Percentiles rank a stretch among this genome's conserved stretches.
These are phyloP conservation scores for Helichrysum umbraculigerum DNA, from an alignment of 129 eudicot species.

Conservation along the genomic window DNA sequence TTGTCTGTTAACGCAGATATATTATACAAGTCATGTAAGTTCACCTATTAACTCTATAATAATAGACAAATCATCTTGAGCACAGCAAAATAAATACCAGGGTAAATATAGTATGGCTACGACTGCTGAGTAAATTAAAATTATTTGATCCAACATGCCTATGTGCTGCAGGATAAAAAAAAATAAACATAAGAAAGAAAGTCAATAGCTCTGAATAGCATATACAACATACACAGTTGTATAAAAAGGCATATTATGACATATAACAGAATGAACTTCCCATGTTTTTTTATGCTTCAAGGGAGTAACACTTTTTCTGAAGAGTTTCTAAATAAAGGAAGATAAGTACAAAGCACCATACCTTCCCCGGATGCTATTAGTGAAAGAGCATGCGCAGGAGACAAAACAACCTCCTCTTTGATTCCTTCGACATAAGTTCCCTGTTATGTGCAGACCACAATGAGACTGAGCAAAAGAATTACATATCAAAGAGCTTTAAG, in stretches of 20 bases:
- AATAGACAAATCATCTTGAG: slow-evolving; percentile 5
- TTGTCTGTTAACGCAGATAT: not conserved
- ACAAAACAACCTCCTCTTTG: slow-evolving; percentile 88
- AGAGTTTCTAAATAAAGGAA: not conserved
- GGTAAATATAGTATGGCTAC: slow-evolving; percentile 91
- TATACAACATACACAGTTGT: not conserved
- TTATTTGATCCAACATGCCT: slow-evolving; percentile 92
- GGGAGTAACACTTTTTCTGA: not conserved
- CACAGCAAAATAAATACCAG: slow-evolving; percentile 47
- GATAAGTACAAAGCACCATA: slow-evolving; percentile 22
- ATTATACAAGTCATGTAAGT: slow-evolving; percentile 19
- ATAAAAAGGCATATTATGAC: not conserved
- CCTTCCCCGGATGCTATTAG: slow-evolving; percentile 92
- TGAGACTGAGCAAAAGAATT: slow-evolving; percentile 3
- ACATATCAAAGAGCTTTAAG: not conserved
- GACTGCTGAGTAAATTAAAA: slow-evolving; percentile 84
- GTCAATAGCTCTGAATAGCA: not conserved
- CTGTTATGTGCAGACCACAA: slow-evolving; percentile 36
- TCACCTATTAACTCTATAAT: slow-evolving; percentile 3
- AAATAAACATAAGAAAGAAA: not conserved
- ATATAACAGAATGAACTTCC: not conserved
- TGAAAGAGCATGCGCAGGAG: slow-evolving; percentile 90
- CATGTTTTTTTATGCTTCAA: slow-evolving; percentile 21
- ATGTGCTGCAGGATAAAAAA: slow-evolving; percentile 57
- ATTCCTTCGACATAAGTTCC: slow-evolving; percentile 90